Base-by-base conservation (phyloP, 225 moss, liverwort and hornwort species). In the Marchantia polymorpha region DNA sequence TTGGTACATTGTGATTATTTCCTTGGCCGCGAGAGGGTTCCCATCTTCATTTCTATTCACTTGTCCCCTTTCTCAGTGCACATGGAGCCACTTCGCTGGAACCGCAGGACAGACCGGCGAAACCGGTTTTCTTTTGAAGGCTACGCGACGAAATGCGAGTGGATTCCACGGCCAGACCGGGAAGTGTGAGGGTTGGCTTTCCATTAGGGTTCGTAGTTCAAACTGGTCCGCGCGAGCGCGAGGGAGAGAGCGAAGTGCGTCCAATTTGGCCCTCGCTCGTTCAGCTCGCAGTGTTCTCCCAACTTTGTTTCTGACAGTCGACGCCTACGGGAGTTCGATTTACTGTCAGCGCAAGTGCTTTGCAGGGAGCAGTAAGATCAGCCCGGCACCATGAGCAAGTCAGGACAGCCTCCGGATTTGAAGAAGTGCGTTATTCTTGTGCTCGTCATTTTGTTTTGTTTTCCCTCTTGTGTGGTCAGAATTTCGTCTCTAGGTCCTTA, bases 381-480 rank as follows among this genome's bases (percentile, higher is more conserved):
- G 54, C 19, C 30, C 74, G 55, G 13, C 10, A 86, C 29, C 83
- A 97, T 99, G 97, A 99, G 97, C 91, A 99, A 99, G 81, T 99
- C 94, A 46, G 97, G 97, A 22, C 97, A 99, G 79, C 97, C 97
- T 85, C 94, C 94, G 30, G 94, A 99, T 92, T 89, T 99, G 90
- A 99, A 97, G 82, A 97, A 94, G 92, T 88, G 79, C 2, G 81
- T 77, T 16, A 6, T 59, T 59, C 31, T 22, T 75, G 3, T 20
- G 29, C 11, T 20, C 20, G 12, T 20, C 74, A n/a, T n/a, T n/a
- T n/a, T 39, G 5, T 39, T 39, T 39, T 39, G 39, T 39, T 39
- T 39, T 39, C 39, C 39, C 2, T 39, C 39, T 39, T 39, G 39
- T 39, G 39, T 39, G 39, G 39, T 39, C 3, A 39, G 39, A 39